Base-by-base conservation (phyloP, 352 stramenopile species). In the Globisporangium alternatum region DNA sequence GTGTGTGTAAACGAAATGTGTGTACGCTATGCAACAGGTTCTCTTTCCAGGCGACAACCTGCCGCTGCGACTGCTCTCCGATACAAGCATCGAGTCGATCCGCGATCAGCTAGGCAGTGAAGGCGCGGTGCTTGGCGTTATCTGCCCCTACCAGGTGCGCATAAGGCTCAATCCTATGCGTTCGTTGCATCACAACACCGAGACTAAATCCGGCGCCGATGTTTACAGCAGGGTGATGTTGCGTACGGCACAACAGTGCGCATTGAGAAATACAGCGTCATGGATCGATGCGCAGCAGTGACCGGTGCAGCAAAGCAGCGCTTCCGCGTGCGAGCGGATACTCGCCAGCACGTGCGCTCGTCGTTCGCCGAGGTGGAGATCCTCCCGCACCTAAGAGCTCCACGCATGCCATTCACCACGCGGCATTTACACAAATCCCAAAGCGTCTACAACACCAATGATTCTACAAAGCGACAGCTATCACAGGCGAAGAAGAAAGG, bases 41-140 rank as follows among this genome's bases (percentile, higher is more conserved):
- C 74, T 95, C 21, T 95, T 95, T 64, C 87, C 87, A 19, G 85
- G 86, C 13, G 85, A 93, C 41, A 80, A 89, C 60, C 63, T 95
- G 2, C 85, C 87, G 22, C 63, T 95, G 67, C 77, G 87, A 6
- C 74, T 93, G 77, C 74, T 95, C 2, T 88, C 84, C 0, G 75
- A 85, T 33, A 79, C 72, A 17, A 81, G 66, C 37, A 52, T 92
- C 9, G 72, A 75, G 3, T 62, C 73, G 1, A 80, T 93, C 12
- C 74, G 72, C 51, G 62, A 75, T 17, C 65, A 87, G 12, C 61
- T 91, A 3, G 69, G 69, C 4, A 76, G 53, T 37, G 79, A 88
- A 25, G 72, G 71, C 8, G 75, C 65, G 2, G 65, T 93, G 56
- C 58, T 93, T n/a, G 84, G 79, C 0, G 79, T 93, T 43, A 47